Evolutionary conservation across 2,329 filamentous ascomycete genomes (phyloP).

Genomic region (Trichoderma endophyticum): DNA sequence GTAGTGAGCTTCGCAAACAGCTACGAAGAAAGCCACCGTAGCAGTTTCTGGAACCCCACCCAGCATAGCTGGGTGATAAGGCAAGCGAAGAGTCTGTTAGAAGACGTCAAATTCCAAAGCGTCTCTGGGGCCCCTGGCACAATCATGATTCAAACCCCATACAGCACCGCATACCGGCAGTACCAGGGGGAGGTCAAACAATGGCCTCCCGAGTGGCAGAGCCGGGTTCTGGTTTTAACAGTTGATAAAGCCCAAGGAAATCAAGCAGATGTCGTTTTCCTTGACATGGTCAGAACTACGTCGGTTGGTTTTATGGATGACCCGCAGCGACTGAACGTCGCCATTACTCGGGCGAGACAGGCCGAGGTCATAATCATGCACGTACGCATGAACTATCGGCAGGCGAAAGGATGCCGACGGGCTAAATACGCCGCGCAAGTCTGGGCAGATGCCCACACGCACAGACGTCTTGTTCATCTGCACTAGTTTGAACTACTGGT

Average conservation of each 20-base stretch:
- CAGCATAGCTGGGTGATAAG: conserved; percentile 39
- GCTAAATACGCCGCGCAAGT: conserved; percentile 29
- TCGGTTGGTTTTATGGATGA: conserved; percentile 43
- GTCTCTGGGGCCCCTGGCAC: conserved; percentile 32
- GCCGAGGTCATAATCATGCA: conserved; percentile 48
- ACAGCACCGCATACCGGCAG: conserved; percentile 36
- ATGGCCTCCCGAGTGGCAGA: conserved; percentile 28
- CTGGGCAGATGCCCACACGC: conserved; percentile 31
- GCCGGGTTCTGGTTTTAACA: conserved; percentile 40
- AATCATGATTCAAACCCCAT: conserved; percentile 45
- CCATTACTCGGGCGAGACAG: conserved; percentile 43
- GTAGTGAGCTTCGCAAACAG: conserved; percentile 33
- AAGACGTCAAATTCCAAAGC: conserved; percentile 32
- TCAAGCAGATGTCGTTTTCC: conserved; percentile 46
- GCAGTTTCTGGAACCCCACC: conserved; percentile 40
- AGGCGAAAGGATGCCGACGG: conserved; percentile 19
- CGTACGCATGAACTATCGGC: conserved; percentile 31
- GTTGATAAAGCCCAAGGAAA: conserved; percentile 47
- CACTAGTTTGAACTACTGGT: neutral
- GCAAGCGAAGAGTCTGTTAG: conserved; percentile 32
- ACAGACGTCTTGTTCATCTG: conserved; percentile 25
- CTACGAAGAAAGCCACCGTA: conserved; percentile 27
- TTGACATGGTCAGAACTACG: conserved; percentile 44
- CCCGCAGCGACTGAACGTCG: conserved; percentile 44
- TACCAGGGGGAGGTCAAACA: conserved; percentile 33